Conservation (phyloP, 1,284 basidiomycete genomes). For the Leucoagaricus sp. region DNA sequence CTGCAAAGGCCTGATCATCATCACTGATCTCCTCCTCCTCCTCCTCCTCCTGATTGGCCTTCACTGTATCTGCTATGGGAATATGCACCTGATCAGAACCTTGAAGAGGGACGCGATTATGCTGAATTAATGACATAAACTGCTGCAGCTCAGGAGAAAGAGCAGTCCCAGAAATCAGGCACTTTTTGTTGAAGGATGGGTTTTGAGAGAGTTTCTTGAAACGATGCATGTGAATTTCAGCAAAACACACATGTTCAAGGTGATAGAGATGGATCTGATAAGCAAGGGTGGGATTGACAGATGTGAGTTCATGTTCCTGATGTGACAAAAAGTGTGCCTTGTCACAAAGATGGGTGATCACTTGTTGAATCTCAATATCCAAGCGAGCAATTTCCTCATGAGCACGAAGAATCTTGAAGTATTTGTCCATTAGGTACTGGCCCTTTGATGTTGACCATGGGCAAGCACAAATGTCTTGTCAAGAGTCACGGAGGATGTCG, state of each 20-base stretch:
- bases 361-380: constrained; percentile 32
- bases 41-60: too few species aligned
- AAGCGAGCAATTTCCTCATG: constrained; percentile 31
- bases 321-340: constrained; percentile 20
- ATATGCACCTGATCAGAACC: too few species aligned
- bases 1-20: too few species aligned
- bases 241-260: not conserved
- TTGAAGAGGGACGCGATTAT: too few species aligned
- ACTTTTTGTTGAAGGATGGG: not conserved
- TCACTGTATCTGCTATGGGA: too few species aligned
- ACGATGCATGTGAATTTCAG: not conserved
- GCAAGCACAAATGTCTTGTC: constrained; percentile 24
- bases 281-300: not conserved
- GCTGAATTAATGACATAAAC: too few species aligned
- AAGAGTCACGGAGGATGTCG: constrained; percentile 30
- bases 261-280: not conserved
- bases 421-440: constrained; percentile 24
- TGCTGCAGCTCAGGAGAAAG: too few species aligned
- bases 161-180: too few species aligned
- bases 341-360: constrained; percentile 32
- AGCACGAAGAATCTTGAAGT: constrained; percentile 33
- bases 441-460: constrained; percentile 27
- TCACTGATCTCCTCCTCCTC: too few species aligned
- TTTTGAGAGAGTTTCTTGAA: not conserved
- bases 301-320: not conserved